phyloP scores from a whole-genome alignment of 1,139 yeast species.

The Zygoascus hellenicus region DNA sequence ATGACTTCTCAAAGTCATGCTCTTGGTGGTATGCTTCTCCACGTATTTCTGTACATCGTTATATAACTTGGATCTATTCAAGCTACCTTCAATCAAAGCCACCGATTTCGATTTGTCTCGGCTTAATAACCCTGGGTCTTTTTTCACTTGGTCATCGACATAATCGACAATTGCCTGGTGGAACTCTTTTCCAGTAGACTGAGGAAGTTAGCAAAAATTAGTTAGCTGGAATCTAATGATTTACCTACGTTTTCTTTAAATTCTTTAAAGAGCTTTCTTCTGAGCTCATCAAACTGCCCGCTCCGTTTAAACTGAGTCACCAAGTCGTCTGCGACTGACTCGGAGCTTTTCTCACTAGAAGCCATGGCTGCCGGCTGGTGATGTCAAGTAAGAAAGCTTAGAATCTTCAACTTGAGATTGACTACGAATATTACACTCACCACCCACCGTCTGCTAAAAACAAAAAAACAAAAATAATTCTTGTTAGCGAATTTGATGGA shows the following conservation, averaged over 20 bases:
- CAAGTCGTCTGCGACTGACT: conserved; percentile 10
- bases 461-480: too few relatives aligned
- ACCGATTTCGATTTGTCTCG: conserved; percentile 30
- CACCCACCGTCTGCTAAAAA: too few relatives aligned
- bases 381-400: not conserved
- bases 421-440: too few relatives aligned
- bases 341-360: not conserved
- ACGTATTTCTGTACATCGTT: conserved; percentile 5
- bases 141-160: conserved; percentile 27
- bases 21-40: conserved; percentile 4
- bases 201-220: not conserved
- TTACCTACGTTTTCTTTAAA: conserved; percentile 28
- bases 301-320: conserved; percentile 28
- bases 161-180: conserved; percentile 23
- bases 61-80: conserved; percentile 1
- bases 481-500: too few relatives aligned
- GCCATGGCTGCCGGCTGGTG: not conserved
- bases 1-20: conserved; percentile 1
- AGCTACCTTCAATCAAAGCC: conserved; percentile 26
- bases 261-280: conserved; percentile 25
- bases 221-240: not conserved
- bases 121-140: conserved; percentile 23
- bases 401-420: not conserved
- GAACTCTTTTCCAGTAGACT: conserved; percentile 24
- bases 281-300: conserved; percentile 30